Conservation (phyloP, 1,284 basidiomycete genomes). For the Sanguinoderma infundibulare region DNA sequence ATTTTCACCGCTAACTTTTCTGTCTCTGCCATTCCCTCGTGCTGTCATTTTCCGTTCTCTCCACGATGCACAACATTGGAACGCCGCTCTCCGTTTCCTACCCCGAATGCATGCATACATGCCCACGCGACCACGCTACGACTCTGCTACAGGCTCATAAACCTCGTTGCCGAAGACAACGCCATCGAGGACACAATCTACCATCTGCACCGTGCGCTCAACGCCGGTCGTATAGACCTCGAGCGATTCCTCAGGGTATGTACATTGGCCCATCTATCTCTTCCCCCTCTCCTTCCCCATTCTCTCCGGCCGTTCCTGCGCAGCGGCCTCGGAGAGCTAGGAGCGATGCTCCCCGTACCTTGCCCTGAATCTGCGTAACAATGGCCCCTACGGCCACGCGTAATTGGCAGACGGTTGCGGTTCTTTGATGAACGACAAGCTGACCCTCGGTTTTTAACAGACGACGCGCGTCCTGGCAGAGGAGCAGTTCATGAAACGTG, state of each 20-base stretch:
- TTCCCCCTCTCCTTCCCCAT: constrained; percentile 6
- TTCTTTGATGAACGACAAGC: background rate
- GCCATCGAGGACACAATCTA: constrained; percentile 99
- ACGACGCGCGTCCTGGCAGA: constrained; percentile 87
- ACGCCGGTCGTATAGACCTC: constrained; percentile 90
- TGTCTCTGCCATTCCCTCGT: background rate
- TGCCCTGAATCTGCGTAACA: constrained; percentile 17
- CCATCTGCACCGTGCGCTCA: constrained; percentile 93
- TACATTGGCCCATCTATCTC: no score
- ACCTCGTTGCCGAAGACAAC: constrained; percentile 97
- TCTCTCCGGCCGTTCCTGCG: background rate
- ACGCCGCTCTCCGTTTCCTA: background rate
- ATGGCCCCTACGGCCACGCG: constrained; percentile 20
- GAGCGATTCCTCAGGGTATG: constrained; percentile 89
- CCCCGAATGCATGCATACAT: background rate
- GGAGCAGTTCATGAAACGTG: constrained; percentile 94
- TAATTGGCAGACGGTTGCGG: background rate
- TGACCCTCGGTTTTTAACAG: constrained; percentile 50
- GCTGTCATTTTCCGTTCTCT: background rate
- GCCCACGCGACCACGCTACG: no score
- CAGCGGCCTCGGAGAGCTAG: background rate
- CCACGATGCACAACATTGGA: background rate
- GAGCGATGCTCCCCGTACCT: background rate
- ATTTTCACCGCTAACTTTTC: constrained; percentile 1
- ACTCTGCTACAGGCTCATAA: constrained; percentile 72